Base-by-base conservation (phyloP, 1,284 basidiomycete genomes). In the Schizophyllum amplum region DNA sequence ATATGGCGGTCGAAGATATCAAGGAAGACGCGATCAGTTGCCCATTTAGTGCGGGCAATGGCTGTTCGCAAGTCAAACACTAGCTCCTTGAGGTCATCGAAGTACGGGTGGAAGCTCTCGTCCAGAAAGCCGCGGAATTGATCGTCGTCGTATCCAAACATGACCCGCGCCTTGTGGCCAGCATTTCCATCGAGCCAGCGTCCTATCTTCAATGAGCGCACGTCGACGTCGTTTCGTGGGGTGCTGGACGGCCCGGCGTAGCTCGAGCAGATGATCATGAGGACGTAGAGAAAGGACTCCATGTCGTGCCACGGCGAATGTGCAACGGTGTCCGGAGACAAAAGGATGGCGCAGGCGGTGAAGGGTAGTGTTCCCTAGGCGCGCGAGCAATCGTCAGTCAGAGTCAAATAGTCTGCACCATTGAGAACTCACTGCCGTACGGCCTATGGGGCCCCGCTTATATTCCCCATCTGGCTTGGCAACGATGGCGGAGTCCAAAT, bases 311-410 rank as follows among this genome's bases (percentile, higher is more conserved):
- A 24, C 6, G 58, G 58, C 20, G 56, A 52, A 17, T 57, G 59
- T 21, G 11, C 33, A 9, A n/a, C 21, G 20, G 22, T 15, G 11
- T 9, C 5, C 7, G 24, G 48, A 24, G 47, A 53, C 13, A 23
- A 49, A 13, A 59, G 24, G 7, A 42, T 17, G 2, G 49, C 54
- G 4, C 49, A 50, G n/a, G 59, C 54, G 54, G 57, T 55, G 54
- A 57, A 60, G 20, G 48, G 17, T 23, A 53, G 53, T 33, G 56
- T 60, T 24, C 59, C 56, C 59, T 60, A 6, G n/a, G n/a, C n/a
- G n/a, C n/a, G 33, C n/a, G n/a, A n/a, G n/a, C 11, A 22, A 3
- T 3, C 11, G 33, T 42, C 33, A 42, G 33, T 9, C 11, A 3
- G 2, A 17, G 7, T 17, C 3, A 42, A 9, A 42, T 42, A 9